Evolutionary conservation across 805 yeast genomes (phyloP).

Genomic region (Suhomyces canberraensis): DNA sequence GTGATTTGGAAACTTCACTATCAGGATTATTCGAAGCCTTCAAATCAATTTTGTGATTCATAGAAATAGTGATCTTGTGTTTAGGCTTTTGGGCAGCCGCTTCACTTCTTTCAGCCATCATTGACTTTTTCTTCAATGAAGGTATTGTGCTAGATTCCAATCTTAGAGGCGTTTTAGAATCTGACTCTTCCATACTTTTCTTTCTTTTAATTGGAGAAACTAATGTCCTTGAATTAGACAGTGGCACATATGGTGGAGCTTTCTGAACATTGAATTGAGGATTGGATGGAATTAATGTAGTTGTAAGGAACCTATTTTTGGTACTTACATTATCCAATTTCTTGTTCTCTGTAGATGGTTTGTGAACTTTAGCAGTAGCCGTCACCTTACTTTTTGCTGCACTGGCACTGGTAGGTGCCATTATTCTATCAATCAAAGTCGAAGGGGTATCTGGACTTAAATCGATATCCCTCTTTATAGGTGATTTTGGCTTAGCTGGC

Average conservation of each 20-base stretch:
- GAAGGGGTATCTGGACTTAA: too few relatives aligned
- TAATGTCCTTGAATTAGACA: conserved; percentile 8
- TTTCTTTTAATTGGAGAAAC: conserved; percentile 14
- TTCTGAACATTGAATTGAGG: conserved; percentile 19
- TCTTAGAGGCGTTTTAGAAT: conserved; percentile 9
- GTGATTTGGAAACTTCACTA: conserved; percentile 12
- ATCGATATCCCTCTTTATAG: too few relatives aligned
- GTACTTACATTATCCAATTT: conserved; percentile 9
- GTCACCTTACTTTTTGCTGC: conserved; percentile 21
- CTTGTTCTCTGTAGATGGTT: conserved; percentile 2
- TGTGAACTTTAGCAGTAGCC: background rate
- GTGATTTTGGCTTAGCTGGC: conserved; percentile 4
- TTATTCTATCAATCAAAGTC: conserved; percentile 16
- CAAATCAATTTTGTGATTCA: conserved; percentile 18
- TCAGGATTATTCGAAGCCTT: conserved; percentile 1
- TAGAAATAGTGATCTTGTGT: conserved; percentile 24
- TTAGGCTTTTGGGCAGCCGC: conserved; percentile 24
- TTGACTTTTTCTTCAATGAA: conserved; percentile 23
- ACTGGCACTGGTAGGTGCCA: conserved; percentile 30
- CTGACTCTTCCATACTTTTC: conserved; percentile 8
- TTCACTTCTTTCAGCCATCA: conserved; percentile 27
- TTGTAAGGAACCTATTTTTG: conserved; percentile 34
- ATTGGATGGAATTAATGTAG: conserved; percentile 32
- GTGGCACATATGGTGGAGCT: conserved; percentile 3
- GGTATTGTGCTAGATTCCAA: conserved; percentile 18